Base-by-base conservation (phyloP, 73 alveolate species). In the Uronychia setigera region DNA sequence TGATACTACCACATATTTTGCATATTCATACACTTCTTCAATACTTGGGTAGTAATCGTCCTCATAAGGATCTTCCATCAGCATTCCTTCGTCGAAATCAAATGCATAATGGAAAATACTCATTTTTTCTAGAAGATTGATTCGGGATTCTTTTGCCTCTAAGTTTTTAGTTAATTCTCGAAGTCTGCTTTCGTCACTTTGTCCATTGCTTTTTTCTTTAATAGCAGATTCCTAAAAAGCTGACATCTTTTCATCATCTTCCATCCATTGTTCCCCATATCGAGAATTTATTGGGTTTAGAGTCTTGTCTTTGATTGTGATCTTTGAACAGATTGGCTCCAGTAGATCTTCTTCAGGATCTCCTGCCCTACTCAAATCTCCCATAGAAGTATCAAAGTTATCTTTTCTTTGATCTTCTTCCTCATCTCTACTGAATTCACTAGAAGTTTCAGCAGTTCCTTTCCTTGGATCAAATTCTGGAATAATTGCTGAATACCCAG, bases 1-100 rank as follows among this genome's bases (percentile, higher is more conserved):
- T 9, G 98, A 86, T 13, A 97, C 89, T 26, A 97, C 92, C 32
- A 98, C 96, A 88, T 98, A 96, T 82, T 98, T 98, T 83, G 97
- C 91, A 79, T 94, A 98, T 80, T 98, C 95, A 88, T 96, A 95
- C 29, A 98, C 83, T 14, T 91, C 95, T 74, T 89, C 96, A n/a
- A 82, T 67, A 5, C 93, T 80, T n/a, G 98, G 97, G 59, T 76
- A 76, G 1, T 85, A 81, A 46, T 77, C 25, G 74, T 77, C 35
- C 59, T 32, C 29, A 29, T 79, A 26, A 13, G 60, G 87, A 32
- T 88, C 92, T 0, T 81, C 88, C 1, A 79, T 35, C 76, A 84
- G 76, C 29, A 60, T n/a, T 29, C 78, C 89, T 11, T 80, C 35
- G 30, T 78, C 81, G 77, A 89, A 89, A 80, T 89, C 95, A 33